phyloP scores from a whole-genome alignment of 2,329 filamentous ascomycete species.

The Colletotrichum echinochloae region DNA sequence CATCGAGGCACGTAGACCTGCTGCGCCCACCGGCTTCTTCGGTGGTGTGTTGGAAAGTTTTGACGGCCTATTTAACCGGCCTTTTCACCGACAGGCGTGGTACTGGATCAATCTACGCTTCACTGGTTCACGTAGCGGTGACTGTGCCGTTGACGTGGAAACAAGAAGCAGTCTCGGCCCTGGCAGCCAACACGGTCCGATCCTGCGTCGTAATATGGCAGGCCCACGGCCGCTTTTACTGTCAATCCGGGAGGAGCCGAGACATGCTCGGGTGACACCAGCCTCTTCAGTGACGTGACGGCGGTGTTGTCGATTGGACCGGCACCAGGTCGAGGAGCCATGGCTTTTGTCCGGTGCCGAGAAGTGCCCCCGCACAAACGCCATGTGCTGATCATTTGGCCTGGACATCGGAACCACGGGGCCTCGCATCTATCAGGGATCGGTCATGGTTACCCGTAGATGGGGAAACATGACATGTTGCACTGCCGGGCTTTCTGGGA shows the following conservation, averaged over 20 bases:
- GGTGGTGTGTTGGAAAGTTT: slow-evolving; percentile 7
- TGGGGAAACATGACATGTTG: background rate
- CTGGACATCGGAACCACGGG: background rate
- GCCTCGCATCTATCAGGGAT: too few relatives aligned
- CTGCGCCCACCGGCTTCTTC: background rate
- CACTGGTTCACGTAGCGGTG: background rate
- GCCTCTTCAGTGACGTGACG: background rate
- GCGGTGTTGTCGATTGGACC: background rate
- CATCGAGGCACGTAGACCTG: slow-evolving; percentile 18
- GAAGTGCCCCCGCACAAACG: background rate
- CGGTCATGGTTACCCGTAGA: background rate
- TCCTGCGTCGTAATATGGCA: slow-evolving; percentile 28
- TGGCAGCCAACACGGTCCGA: slow-evolving; percentile 21
- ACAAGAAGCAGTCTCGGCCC: slow-evolving; percentile 5
- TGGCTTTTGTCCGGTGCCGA: background rate
- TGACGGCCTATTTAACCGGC: background rate
- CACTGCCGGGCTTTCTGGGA: too few relatives aligned
- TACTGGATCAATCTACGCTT: background rate
- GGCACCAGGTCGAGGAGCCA: slow-evolving; percentile 2
- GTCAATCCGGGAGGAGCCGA: slow-evolving; percentile 32
- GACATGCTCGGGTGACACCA: background rate
- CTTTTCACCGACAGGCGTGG: slow-evolving; percentile 19
- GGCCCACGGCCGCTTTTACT: slow-evolving; percentile 28
- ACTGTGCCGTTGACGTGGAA: background rate
- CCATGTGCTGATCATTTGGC: background rate